Base-by-base conservation (phyloP, 192 early-diverging fungal genomes). In the Dissophora ornata region DNA sequence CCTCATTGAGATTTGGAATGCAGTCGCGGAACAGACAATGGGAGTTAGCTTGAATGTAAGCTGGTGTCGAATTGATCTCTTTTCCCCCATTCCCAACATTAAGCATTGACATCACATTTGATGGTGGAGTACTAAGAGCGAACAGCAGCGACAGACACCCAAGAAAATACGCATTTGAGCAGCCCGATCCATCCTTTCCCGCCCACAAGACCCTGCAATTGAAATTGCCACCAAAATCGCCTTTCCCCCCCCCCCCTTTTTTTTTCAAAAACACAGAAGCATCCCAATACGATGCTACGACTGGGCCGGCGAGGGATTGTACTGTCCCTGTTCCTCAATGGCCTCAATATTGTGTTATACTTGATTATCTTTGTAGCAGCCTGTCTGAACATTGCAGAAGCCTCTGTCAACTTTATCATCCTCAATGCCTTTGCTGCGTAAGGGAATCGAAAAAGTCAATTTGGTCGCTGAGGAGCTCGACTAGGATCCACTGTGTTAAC, bases 401-500 rank as follows among this genome's bases (percentile, higher is more conserved):
- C 65, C 0, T 67, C 73, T 41, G 71, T 75, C 44, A 75, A 75
- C 34, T 75, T 75, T 55, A 77, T 77, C 30, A 62, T 77, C 10
- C 64, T 77, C 46, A 77, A 77, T 51, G 46, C 50, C 4, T 67
- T 62, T 57, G 65, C 73, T 4, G 65, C 59, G 73, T 77, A 77
- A 67, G 71, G 25, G 29, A 45, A n/a, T n/a, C n/a, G n/a, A n/a
- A n/a, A n/a, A n/a, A n/a, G n/a, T n/a, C n/a, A n/a, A n/a, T n/a
- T n/a, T n/a, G n/a, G n/a, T n/a, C 18, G 2, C 18, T 41, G 40
- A 41, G 2, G 40, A 41, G 11, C 40, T 41, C 28, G 15, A 15
- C 5, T 8, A 18, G 29, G 29, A 21, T 2, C 11, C 24, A 32
- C 29, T 12, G n/a, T n/a, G n/a, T n/a, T n/a, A n/a, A n/a, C n/a